phyloP scores from a whole-genome alignment of 345 rosid genomes.

The Moringa oleifera region DNA sequence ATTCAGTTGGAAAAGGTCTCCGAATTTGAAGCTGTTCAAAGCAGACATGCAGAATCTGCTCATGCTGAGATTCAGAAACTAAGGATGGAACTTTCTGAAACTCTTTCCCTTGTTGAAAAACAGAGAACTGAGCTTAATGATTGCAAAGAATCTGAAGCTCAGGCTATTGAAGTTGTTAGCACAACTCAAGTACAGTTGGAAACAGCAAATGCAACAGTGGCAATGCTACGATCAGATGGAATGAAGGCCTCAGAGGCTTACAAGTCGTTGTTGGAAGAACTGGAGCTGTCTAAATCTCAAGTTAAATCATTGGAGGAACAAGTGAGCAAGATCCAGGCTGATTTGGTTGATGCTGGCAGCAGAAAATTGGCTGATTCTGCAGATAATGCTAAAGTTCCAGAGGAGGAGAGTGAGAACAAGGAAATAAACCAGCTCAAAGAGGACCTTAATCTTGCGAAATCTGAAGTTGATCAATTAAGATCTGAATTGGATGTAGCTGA shows the following conservation, averaged over 20 bases:
- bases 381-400: slow-evolving; percentile 8
- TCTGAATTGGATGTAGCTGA: slow-evolving; percentile 70
- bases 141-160: slow-evolving; percentile 75
- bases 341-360: slow-evolving; percentile 12
- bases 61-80: slow-evolving; percentile 49
- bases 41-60: slow-evolving; percentile 55
- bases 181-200: slow-evolving; percentile 60
- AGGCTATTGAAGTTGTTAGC: slow-evolving; percentile 49
- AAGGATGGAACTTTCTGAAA: slow-evolving; percentile 67
- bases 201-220: slow-evolving; percentile 53
- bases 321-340: slow-evolving; percentile 49
- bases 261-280: slow-evolving; percentile 45
- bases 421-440: slow-evolving; percentile 37
- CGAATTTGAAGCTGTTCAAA: slow-evolving; percentile 59
- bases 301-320: slow-evolving; percentile 59
- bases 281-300: slow-evolving; percentile 61
- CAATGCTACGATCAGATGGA: slow-evolving; percentile 51
- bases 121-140: slow-evolving; percentile 52
- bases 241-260: slow-evolving; percentile 59
- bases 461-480: slow-evolving; percentile 59
- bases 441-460: slow-evolving; percentile 47
- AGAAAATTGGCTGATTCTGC: slow-evolving; percentile 4
- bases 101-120: slow-evolving; percentile 60
- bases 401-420: slow-evolving; percentile 28
- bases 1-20: slow-evolving; percentile 59